Evolutionary conservation across 805 yeast genomes (phyloP).

Genomic region (Danielia oregonensis): DNA sequence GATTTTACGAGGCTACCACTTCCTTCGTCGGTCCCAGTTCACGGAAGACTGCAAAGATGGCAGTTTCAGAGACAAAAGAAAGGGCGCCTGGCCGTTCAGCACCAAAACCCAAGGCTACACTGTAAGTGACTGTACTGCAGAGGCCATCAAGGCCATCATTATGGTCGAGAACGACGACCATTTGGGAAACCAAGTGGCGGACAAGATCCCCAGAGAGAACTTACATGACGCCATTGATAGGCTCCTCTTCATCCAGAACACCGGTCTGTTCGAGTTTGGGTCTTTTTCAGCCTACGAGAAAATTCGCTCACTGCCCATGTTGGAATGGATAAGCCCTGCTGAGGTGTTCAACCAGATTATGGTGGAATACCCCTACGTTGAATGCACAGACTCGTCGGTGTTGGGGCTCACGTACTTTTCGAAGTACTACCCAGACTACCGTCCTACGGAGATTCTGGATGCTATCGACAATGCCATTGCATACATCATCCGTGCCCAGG

Average conservation of each 20-base stretch:
- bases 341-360: constrained; percentile 97
- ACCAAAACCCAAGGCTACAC: constrained; percentile 95
- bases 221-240: constrained; percentile 73
- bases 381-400: constrained; percentile 94
- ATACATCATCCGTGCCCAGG: constrained; percentile 68
- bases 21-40: constrained; percentile 80
- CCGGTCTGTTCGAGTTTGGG: constrained; percentile 76
- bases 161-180: constrained; percentile 75
- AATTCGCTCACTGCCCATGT: constrained; percentile 71
- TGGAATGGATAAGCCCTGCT: constrained; percentile 88
- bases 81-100: constrained; percentile 95
- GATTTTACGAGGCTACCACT: constrained; percentile 63
- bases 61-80: constrained; percentile 75
- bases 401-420: constrained; percentile 81
- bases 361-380: constrained; percentile 98
- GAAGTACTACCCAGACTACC: constrained; percentile 58
- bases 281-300: constrained; percentile 90
- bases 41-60: constrained; percentile 73
- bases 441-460: constrained; percentile 57
- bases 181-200: constrained; percentile 28
- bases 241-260: constrained; percentile 71
- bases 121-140: constrained; percentile 96
- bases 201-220: constrained; percentile 51
- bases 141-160: constrained; percentile 85
- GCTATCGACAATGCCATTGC: constrained; percentile 72